Percentiles rank a stretch among this genome's conserved stretches.
Conservation (phyloP, 306 rosid species). For the Casuarina equisetifolia region DNA sequence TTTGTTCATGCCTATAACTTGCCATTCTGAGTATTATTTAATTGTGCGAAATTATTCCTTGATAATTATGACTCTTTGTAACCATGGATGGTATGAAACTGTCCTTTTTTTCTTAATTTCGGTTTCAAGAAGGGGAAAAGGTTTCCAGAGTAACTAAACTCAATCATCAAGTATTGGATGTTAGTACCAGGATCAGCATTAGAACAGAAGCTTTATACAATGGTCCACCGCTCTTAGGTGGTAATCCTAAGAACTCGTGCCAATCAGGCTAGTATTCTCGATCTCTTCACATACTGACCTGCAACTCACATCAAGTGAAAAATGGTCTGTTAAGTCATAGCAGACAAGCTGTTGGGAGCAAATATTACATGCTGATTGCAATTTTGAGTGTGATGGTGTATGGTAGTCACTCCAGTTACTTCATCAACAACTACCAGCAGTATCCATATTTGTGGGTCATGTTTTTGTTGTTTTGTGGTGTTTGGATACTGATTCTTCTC, state of each 20-base stretch:
- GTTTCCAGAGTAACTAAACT: background rate
- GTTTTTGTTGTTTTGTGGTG: background rate
- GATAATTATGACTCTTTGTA: background rate
- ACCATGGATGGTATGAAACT: background rate
- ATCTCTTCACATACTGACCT: background rate
- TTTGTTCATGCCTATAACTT: background rate
- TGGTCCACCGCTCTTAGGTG: background rate
- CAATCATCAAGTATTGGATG: background rate
- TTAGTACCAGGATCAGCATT: background rate
- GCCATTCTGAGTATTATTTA: background rate
- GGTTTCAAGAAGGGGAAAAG: background rate
- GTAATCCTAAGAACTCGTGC: background rate
- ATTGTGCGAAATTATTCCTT: background rate
- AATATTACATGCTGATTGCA: background rate
- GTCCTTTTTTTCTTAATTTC: background rate
- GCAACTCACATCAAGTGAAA: background rate
- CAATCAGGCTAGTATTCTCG: background rate
- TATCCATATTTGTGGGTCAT: background rate
- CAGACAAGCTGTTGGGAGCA: slow-evolving; percentile 5
- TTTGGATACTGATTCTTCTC: slow-evolving; percentile 8
- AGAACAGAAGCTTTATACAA: background rate
- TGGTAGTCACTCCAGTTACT: background rate
- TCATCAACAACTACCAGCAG: background rate
- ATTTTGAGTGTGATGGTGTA: background rate
- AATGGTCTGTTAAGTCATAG: background rate